These are phyloP conservation scores for Obelidium mucronatum DNA, from an alignment of 192 early-diverging fungal species.

Conservation along the genomic window DNA sequence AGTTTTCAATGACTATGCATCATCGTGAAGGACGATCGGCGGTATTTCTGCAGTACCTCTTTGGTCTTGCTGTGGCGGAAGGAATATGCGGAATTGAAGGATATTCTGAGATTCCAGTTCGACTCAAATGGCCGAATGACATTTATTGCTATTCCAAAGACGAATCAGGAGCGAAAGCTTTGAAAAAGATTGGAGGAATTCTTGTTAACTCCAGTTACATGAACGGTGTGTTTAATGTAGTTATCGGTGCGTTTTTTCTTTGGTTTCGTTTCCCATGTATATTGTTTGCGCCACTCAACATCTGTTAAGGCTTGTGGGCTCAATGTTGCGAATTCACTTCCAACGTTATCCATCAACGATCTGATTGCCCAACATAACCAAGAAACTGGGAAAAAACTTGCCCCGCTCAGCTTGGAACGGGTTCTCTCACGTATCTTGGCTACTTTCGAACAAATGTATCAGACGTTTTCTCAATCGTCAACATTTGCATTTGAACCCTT, in stretches of 20 bases:
- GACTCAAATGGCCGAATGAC: slow-evolving; percentile 99
- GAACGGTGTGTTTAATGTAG: slow-evolving; percentile 74
- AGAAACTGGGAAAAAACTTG: slow-evolving; percentile 49
- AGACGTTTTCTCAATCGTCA: slow-evolving; percentile 63
- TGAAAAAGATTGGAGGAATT: slow-evolving; percentile 87
- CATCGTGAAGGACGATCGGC: slow-evolving; percentile 74
- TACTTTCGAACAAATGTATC: slow-evolving; percentile 80
- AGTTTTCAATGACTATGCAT: slow-evolving; percentile 83
- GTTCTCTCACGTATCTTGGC: slow-evolving; percentile 70
- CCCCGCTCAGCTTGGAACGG: slow-evolving; percentile 71
- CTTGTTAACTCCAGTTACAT: slow-evolving; percentile 84
- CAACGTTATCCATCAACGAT: slow-evolving; percentile 88
- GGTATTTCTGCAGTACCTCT: slow-evolving; percentile 95
- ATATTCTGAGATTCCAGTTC: slow-evolving; percentile 81
- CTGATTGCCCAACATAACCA: slow-evolving; percentile 70
- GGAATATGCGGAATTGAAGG: slow-evolving; percentile 71
- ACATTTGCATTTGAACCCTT: slow-evolving; percentile 75
- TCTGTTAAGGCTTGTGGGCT: slow-evolving; percentile 75
- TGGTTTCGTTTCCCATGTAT: too few species aligned
- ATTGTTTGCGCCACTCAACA: background rate
- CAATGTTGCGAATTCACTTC: slow-evolving; percentile 83
- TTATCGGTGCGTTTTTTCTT: slow-evolving; percentile 75
- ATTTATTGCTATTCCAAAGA: slow-evolving; percentile 65
- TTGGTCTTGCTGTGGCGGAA: slow-evolving; percentile 84
- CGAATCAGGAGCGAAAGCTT: slow-evolving; percentile 9